Percentiles rank a stretch among this genome's conserved stretches.
Conservation (phyloP, 495 filamentous ascomycete genomes). For the Geoglossum glabrum region DNA sequence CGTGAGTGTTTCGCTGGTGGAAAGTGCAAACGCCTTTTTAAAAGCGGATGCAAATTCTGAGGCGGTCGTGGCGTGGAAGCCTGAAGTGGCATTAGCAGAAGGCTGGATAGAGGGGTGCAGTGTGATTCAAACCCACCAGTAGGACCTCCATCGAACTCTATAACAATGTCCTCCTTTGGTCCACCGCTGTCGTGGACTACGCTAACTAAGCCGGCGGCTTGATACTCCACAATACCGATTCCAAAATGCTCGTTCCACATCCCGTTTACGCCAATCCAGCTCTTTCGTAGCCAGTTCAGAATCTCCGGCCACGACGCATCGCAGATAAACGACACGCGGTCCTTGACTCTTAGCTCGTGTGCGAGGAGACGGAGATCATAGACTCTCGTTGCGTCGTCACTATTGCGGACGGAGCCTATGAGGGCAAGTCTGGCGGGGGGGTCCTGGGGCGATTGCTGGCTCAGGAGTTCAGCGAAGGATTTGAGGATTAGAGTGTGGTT, state of each 20-base stretch:
- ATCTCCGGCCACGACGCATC: slow-evolving; percentile 79
- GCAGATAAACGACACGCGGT: slow-evolving; percentile 65
- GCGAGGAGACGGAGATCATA: slow-evolving; percentile 78
- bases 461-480: slow-evolving; percentile 56
- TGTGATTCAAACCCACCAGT: slow-evolving; percentile 30
- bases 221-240: slow-evolving; percentile 95
- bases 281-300: slow-evolving; percentile 47
- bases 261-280: slow-evolving; percentile 74
- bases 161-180: slow-evolving; percentile 81
- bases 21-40: slow-evolving; percentile 39
- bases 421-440: slow-evolving; percentile 45
- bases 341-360: slow-evolving; percentile 70
- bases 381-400: slow-evolving; percentile 65
- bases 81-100: slow-evolving; percentile 19
- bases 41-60: slow-evolving; percentile 63
- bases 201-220: slow-evolving; percentile 76
- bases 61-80: slow-evolving; percentile 62
- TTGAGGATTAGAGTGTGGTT: slow-evolving; percentile 72
- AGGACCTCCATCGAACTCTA: slow-evolving; percentile 49
- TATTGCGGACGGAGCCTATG: slow-evolving; percentile 71
- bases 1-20: slow-evolving; percentile 40
- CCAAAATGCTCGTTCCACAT: slow-evolving; percentile 99
- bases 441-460: slow-evolving; percentile 20
- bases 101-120: background rate
- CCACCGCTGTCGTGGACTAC: slow-evolving; percentile 88